Base-by-base conservation (phyloP, 345 rosid genomes). In the Camelina neglecta region DNA sequence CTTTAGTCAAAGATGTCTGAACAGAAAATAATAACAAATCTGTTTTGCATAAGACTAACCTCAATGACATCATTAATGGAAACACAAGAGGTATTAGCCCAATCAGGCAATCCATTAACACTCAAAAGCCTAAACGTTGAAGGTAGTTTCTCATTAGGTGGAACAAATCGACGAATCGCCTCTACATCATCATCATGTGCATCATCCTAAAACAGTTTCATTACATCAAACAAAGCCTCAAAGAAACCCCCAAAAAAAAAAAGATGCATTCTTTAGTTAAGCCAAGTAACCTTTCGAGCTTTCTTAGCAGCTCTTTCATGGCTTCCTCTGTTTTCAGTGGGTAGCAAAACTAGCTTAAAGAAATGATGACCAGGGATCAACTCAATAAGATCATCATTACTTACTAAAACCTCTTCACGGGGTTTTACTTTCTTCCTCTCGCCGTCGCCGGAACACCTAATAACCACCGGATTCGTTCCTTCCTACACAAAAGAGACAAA, bases 41-140 rank as follows among this genome's bases (percentile, higher is more conserved):
- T 4, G 31, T 44, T 69, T 60, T 20, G 48, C 74, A 51, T 16
- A 48, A 64, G 47, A 71, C 67, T 49, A 65, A 77, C 81, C 99
- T 92, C 86, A 80, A 94, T 75, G 54, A 92, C 93, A 85, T 94
- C 97, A 48, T 48, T 80, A 60, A 94, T 88, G 59, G 98, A 92
- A 87, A 92, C 92, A 79, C 83, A 84, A 58, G 88, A 86, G 12
- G 98, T 86, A 81, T 94, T 94, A 16, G 97, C 97, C 97, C 98
- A 92, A 4, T 82, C 61, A 2, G 98, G 98, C 58, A 94, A 84
- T 24, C 82, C 96, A 79, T 84, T 79, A 56, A 94, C 97, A 72
- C 31, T 77, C 85, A 94, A 67, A 23, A 92, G 92, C 79, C 92
- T 82, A 81, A 87, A 94, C 2, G 90, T 86, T 33, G 57, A 31